These are phyloP conservation scores for Penicillium tannophilum DNA, from an alignment of 495 filamentous ascomycete genomes.

Conservation along the genomic window DNA sequence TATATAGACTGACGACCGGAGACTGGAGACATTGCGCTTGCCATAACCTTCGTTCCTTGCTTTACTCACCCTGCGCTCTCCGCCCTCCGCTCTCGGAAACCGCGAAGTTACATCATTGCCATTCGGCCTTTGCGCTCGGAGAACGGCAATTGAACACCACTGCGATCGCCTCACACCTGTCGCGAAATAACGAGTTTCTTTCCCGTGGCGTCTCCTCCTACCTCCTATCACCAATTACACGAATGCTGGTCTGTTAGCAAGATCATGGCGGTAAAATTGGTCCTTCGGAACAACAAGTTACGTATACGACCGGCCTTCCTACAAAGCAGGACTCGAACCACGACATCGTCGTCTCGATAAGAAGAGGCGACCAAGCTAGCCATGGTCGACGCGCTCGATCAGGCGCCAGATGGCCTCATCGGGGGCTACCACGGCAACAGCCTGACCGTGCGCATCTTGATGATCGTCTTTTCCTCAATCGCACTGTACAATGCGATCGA, in stretches of 20 bases:
- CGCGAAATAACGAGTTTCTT: not conserved
- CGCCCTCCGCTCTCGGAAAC: conserved; percentile 7
- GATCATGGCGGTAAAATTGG: conserved; percentile 21
- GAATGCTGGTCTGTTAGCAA: conserved; percentile 12
- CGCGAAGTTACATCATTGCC: conserved; percentile 16
- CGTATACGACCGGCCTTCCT: conserved; percentile 11
- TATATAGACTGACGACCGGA: not conserved
- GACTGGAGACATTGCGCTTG: not conserved
- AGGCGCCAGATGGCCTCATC: conserved; percentile 38
- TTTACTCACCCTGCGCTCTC: not conserved
- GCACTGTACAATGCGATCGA: conserved; percentile 56
- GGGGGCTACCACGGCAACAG: conserved; percentile 35
- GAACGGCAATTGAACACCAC: not conserved
- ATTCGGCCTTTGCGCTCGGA: conserved; percentile 2
- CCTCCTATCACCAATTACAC: conserved; percentile 8
- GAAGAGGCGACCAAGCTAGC: not conserved
- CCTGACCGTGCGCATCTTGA: conserved; percentile 38
- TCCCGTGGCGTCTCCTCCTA: conserved; percentile 1
- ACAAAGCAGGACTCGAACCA: conserved; percentile 10
- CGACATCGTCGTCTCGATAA: not conserved
- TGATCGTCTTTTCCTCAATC: conserved; percentile 51
- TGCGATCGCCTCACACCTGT: not conserved
- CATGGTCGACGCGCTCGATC: conserved; percentile 22
- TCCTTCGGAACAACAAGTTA: conserved; percentile 11
- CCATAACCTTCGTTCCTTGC: not conserved